Evolutionary conservation across 2,329 filamentous ascomycete genomes (phyloP), one percentile per base, ranked within the genome.

Genomic region (Pyrenophora teres): DNA sequence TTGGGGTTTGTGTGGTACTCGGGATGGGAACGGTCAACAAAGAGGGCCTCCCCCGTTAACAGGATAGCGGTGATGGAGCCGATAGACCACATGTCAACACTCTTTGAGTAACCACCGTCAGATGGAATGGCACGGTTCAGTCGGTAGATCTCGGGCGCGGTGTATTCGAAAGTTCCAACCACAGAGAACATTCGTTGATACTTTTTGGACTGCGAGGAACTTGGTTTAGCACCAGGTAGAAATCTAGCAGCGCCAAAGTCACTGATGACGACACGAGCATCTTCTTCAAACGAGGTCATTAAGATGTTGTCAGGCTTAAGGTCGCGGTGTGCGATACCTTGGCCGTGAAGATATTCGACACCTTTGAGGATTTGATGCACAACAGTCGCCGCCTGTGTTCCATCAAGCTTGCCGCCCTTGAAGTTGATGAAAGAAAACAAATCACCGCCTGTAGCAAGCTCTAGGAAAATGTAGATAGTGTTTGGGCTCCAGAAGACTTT

Each of bases 301-400:
- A 87, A 74, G 7, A 87, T 80, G 58, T 87, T 87, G 45, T 87
- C 84, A 0, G 83, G 83, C 60, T 87, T 87, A 41, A 87, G 74
- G 60, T 87, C 84, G 27, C 84, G 76, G 64, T 87, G 84, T 4
- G 82, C 82, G 37, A 87, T 81, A 35, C 78, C 72, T 6, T 76
- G 73, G 3, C 73, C 68, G 63, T 87, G 84, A 0, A 87, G 70
- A 60, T 85, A 85, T 13, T 82, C 71, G n/a, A 86, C 65, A 2
- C 81, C 84, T 46, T 82, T 78, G 7, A 84, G 65, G 3, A 86
- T 70, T 60, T 87, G 84, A 40, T 75, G 73, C 12, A 82, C 68
- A 27, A 87, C 81, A 9, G 81, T 75, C 6, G 81, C 81, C 19
- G 80, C 75, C 57, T 84, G 78, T 1, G 79, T 72, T 50, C 83